Base-by-base conservation (phyloP, 371 early-diverging fungal genomes). In the Nematocida sp. region DNA sequence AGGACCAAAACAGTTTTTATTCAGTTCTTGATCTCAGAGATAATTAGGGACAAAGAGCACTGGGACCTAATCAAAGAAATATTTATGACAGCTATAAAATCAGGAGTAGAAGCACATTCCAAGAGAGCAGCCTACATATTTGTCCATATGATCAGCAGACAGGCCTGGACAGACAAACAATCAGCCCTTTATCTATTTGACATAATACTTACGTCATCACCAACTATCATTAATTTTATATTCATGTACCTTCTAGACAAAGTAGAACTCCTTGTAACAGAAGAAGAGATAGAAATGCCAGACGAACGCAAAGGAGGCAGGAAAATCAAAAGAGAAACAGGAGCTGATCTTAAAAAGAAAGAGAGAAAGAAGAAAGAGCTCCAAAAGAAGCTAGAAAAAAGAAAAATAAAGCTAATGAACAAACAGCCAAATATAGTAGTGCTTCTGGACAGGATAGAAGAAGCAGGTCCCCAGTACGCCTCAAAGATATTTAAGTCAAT, bases 401-500 rank as follows among this genome's bases (percentile, higher is more conserved):
- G 77, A 63, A 75, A 81, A 52, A 63, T 62, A 41, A 75, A 66
- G 49, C 40, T 74, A 19, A 35, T 34, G 51, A 70, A 77, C 23
- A 75, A 60, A 32, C 25, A 61, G 32, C 74, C 79, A 48, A 78
- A 74, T 34, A 57, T 81, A 32, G 64, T 75, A 52, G 49, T 53
- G 15, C 43, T 78, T 48, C 70, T 81, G 31, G 46, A 70, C 35
- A 52, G 55, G 23, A 43, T 70, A 17, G 67, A 31, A 1, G 60
- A 51, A 15, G 60, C 43, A 19, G 74, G 61, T 4, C 74, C 74
- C 3, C 11, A 19, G 13, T 61, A 45, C 48, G 60, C 35, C 15
- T n/a, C 74, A 17, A 70, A 60, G 52, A 48, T 70, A 0, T 70
- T 70, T 35, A 70, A 60, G 32, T 11, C 15, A 25, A 31, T 70